These are phyloP conservation scores for Trichoderma parareesei DNA, from an alignment of 495 filamentous ascomycete species.

Conservation along the genomic window DNA sequence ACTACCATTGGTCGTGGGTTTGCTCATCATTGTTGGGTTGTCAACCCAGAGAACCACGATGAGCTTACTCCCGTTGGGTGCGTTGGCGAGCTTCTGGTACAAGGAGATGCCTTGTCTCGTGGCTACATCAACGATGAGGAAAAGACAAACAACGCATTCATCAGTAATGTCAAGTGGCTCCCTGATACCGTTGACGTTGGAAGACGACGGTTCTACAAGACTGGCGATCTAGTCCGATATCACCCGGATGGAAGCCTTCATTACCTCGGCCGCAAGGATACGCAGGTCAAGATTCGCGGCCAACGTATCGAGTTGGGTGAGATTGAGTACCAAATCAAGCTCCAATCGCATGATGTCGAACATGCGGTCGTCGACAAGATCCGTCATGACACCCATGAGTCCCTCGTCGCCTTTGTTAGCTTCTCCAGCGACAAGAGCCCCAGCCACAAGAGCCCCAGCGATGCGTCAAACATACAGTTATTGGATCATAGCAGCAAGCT, in stretches of 20 bases:
- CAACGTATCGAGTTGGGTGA: constrained; percentile 59
- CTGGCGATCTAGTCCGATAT: constrained; percentile 56
- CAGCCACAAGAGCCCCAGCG: neutral
- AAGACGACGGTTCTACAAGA: constrained; percentile 50
- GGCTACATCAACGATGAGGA: constrained; percentile 21
- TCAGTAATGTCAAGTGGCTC: neutral
- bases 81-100: constrained; percentile 40
- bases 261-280: constrained; percentile 55
- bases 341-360: constrained; percentile 24
- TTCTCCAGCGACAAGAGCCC: constrained; percentile 12
- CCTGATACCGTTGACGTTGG: neutral
- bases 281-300: constrained; percentile 60
- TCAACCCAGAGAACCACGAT: constrained; percentile 25
- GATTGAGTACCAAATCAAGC: constrained; percentile 49
- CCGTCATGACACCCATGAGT: constrained; percentile 27
- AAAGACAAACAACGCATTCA: neutral
- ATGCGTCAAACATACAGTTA: constrained; percentile 11
- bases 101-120: constrained; percentile 26
- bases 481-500: constrained; percentile 18
- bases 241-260: constrained; percentile 45
- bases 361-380: constrained; percentile 35
- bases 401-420: constrained; percentile 30
- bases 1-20: constrained; percentile 23
- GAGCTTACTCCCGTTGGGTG: constrained; percentile 32
- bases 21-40: constrained; percentile 35